These are phyloP conservation scores for Rhodamnia argentea DNA, from an alignment of 345 rosid genomes.

Conservation along the genomic window DNA sequence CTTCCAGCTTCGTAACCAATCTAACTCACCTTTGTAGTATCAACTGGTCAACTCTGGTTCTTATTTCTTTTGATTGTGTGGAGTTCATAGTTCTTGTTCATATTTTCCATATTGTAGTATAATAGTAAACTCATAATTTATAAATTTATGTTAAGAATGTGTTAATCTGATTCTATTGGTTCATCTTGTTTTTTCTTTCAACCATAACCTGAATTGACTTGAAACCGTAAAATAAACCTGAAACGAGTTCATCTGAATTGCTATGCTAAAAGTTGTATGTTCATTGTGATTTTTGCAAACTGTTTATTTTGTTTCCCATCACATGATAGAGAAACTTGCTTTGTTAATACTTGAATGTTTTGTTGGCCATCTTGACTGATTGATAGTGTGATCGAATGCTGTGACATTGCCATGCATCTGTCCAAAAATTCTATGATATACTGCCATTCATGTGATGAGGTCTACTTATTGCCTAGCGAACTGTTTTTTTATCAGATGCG, in stretches of 20 bases:
- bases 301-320: neutral
- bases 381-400: neutral
- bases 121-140: neutral
- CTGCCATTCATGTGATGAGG: neutral
- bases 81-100: neutral
- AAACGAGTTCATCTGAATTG: neutral
- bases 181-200: neutral
- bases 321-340: neutral
- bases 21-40: neutral
- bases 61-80: neutral
- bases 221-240: neutral
- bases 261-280: neutral
- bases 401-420: neutral
- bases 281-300: neutral
- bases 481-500: slow-evolving; percentile 40
- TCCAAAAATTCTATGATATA: neutral
- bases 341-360: neutral
- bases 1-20: neutral
- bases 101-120: neutral
- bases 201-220: neutral
- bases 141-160: neutral
- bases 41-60: neutral
- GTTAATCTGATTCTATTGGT: neutral
- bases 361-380: neutral
- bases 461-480: neutral